Conservation (phyloP, 371 early-diverging fungal species). For the Lichtheimia ornata region DNA sequence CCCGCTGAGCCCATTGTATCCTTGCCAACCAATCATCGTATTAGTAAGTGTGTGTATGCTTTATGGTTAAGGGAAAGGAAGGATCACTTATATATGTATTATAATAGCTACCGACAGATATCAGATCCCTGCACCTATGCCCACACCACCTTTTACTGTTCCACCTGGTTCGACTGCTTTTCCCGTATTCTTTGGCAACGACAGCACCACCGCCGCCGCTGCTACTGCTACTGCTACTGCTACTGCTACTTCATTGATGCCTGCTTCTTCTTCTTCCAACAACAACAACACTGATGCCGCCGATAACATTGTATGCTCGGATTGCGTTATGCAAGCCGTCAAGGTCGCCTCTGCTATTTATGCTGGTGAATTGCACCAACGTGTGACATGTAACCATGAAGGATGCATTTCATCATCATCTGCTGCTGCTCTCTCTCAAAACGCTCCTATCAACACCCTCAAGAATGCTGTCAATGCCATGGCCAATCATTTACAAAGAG, state of each 20-base stretch:
- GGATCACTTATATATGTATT: constrained; percentile 1
- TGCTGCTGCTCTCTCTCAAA: constrained; percentile 15
- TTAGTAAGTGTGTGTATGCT: constrained; percentile 10
- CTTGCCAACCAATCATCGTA: constrained; percentile 13
- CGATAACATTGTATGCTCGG: constrained; percentile 28
- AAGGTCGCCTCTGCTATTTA: constrained; percentile 53
- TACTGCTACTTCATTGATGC: background rate
- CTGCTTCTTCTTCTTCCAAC: constrained; percentile 3
- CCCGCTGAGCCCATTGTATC: constrained; percentile 13
- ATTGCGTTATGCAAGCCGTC: constrained; percentile 47
- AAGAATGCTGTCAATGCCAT: constrained; percentile 67
- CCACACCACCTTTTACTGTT: constrained; percentile 22
- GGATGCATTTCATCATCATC: constrained; percentile 5
- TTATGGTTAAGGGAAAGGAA: background rate
- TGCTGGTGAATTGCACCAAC: constrained; percentile 46
- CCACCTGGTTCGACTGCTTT: constrained; percentile 13
- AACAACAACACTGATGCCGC: background rate
- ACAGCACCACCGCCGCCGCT: constrained; percentile 5
- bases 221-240: constrained; percentile 6
- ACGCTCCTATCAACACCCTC: constrained; percentile 34
- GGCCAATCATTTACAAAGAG: constrained; percentile 58
- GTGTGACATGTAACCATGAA: constrained; percentile 48
- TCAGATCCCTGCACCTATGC: constrained; percentile 13
- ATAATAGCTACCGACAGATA: constrained; percentile 1
- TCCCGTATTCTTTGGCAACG: constrained; percentile 14